A percentile compares a stretch with the other conserved stretches of the same genome.
phyloP scores from a whole-genome alignment of 176 grass and related monocot genomes.

The Musa troglodytarum region DNA sequence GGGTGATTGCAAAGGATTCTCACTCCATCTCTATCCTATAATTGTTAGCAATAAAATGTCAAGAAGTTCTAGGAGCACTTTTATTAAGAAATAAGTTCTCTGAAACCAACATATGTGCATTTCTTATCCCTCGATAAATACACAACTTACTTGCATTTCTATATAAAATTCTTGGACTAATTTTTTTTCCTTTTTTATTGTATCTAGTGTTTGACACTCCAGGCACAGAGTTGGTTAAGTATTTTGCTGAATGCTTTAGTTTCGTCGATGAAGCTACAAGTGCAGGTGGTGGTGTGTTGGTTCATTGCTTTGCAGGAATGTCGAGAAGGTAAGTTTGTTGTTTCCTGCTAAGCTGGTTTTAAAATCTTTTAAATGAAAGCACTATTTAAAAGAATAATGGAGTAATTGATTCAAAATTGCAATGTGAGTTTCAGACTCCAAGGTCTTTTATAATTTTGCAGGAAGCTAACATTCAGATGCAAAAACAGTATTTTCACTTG shows the following conservation, averaged over 20 bases:
- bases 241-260: constrained; percentile 72
- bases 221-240: constrained; percentile 41
- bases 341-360: neutral
- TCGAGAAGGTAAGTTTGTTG: constrained; percentile 63
- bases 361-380: neutral
- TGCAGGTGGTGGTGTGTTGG: constrained; percentile 52
- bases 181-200: neutral
- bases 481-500: too few relatives aligned
- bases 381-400: neutral
- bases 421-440: too few relatives aligned
- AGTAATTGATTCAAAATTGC: too few relatives aligned
- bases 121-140: neutral
- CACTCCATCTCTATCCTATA: too few relatives aligned
- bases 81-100: neutral
- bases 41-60: too few relatives aligned
- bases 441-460: too few relatives aligned
- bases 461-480: too few relatives aligned
- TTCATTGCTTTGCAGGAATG: constrained; percentile 95
- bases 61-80: too few relatives aligned
- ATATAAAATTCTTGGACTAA: neutral
- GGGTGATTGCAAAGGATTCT: too few relatives aligned
- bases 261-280: constrained; percentile 77
- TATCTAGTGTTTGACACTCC: constrained; percentile 65
- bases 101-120: neutral
- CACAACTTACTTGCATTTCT: neutral